Base-by-base conservation (phyloP, 108 stramenopile species). In the Chaetoceros muelleri region DNA sequence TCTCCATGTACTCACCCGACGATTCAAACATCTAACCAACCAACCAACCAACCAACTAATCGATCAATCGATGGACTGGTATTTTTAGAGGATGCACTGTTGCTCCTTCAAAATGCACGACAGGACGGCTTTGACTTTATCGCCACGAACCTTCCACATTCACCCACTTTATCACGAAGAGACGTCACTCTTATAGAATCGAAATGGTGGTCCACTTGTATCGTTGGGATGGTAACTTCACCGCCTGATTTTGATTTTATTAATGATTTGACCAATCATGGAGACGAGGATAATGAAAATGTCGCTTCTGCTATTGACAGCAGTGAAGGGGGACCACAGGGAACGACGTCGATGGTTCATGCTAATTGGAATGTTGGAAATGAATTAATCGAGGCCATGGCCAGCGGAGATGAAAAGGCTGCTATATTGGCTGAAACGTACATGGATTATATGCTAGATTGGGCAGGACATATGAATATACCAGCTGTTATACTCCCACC, bases 381-480 rank as follows among this genome's bases (percentile, higher is more conserved):
- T 44, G 16, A 51, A 30, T 24, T 68, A 18, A 24, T 68, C 1
- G 3, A 53, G n/a, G 48, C 55, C 7, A 53, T 68, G 27, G 56
- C 67, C 22, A 53, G 51, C 23, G 45, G 26, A 0, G 21, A 17
- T 2, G 29, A 5, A 24, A 24, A 19, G 2, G 10, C 21, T 24
- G 30, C 28, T 2, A 26, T 3, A 20, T 49, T 31, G 28, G 54
- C 28, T 16, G 59, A 40, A 20, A 45, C 26, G 70, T 60, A 3
- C 19, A 46, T 22, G 30, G 69, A 65, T 44, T 75, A 68, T 58
- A 79, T 83, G 71, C 53, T 95, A 54, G 92, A 89, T 57, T 97
- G 92, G 93, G 94, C 92, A 21, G 72, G 67, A 17, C 96, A 97
- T 61, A 82, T 97, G 78, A 78, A 77, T 7, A 73, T 97, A 16